Conservation (phyloP, 2,329 filamentous ascomycete genomes). For the Talaromyces sp. region DNA sequence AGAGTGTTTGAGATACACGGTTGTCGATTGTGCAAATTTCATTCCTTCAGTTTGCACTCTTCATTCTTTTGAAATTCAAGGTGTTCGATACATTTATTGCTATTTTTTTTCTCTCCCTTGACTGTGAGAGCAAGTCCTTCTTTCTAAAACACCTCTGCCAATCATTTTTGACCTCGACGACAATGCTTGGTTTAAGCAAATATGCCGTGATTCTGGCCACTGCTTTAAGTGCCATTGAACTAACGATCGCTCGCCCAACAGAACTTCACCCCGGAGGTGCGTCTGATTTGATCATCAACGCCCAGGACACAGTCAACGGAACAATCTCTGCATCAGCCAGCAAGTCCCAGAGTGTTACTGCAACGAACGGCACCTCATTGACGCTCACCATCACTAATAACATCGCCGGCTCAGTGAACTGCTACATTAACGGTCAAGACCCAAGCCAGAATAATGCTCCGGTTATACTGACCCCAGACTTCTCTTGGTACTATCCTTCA, state of each 20-base stretch:
- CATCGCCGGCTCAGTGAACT: slow-evolving; percentile 27
- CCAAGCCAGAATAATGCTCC: slow-evolving; percentile 30
- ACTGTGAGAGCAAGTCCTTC: not conserved
- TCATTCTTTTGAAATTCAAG: not conserved
- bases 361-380: not conserved
- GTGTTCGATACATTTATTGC: slow-evolving; percentile 15
- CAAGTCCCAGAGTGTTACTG: not conserved
- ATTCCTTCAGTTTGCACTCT: not conserved
- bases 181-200: slow-evolving; percentile 10
- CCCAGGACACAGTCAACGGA: slow-evolving; percentile 14
- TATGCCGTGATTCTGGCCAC: slow-evolving; percentile 8
- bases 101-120: not conserved
- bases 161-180: not conserved
- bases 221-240: slow-evolving; percentile 2
- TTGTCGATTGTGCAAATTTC: not conserved
- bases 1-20: not conserved
- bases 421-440: slow-evolving; percentile 49
- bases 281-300: slow-evolving; percentile 8
- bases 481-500: slow-evolving; percentile 44
- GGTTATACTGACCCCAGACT: slow-evolving; percentile 46
- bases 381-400: slow-evolving; percentile 43
- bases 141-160: slow-evolving; percentile 1
- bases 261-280: slow-evolving; percentile 14
- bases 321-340: slow-evolving; percentile 4
- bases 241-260: slow-evolving; percentile 12